Evolutionary conservation across 805 yeast genomes (phyloP).

Genomic region (Candida silvicultrix): DNA sequence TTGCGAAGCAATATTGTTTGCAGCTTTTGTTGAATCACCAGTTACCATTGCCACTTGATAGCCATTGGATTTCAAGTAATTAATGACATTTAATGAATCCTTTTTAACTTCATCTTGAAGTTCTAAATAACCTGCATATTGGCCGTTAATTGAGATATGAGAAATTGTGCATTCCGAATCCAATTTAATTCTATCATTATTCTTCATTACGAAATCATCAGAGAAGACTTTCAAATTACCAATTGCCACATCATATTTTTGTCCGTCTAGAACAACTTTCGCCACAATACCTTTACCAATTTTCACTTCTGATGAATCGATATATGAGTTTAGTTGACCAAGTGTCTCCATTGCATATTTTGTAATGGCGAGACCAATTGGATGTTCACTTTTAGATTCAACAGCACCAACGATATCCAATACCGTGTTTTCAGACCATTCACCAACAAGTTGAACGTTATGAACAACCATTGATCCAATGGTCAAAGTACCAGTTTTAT

Average conservation of each 20-base stretch:
- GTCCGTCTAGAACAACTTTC: slow-evolving; percentile 13
- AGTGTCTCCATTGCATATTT: slow-evolving; percentile 23
- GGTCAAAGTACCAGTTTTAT: slow-evolving; percentile 95
- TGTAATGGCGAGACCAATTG: slow-evolving; percentile 70
- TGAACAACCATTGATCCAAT: slow-evolving; percentile 65
- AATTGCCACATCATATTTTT: slow-evolving; percentile 32
- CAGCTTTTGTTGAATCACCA: slow-evolving; percentile 71
- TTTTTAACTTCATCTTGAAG: slow-evolving; percentile 62
- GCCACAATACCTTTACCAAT: slow-evolving; percentile 34
- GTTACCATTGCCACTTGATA: slow-evolving; percentile 78
- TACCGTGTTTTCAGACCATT: slow-evolving; percentile 9
- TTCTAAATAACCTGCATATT: slow-evolving; percentile 58
- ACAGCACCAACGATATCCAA: slow-evolving; percentile 52
- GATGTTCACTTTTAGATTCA: slow-evolving; percentile 80
- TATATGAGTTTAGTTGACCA: slow-evolving; percentile 5
- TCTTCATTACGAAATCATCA: slow-evolving; percentile 9
- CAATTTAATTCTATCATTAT: slow-evolving; percentile 15
- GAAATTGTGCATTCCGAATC: slow-evolving; percentile 39
- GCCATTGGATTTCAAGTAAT: slow-evolving; percentile 43
- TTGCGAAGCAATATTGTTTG: slow-evolving; percentile 54
- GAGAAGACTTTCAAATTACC: slow-evolving; percentile 39
- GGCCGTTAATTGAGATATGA: slow-evolving; percentile 51
- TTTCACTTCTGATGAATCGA: slow-evolving; percentile 22
- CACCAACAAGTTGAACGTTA: slow-evolving; percentile 11
- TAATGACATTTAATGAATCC: slow-evolving; percentile 57